These are phyloP conservation scores for Scedosporium aurantiacum DNA, from an alignment of 2,329 filamentous ascomycete species.

Conservation along the genomic window DNA sequence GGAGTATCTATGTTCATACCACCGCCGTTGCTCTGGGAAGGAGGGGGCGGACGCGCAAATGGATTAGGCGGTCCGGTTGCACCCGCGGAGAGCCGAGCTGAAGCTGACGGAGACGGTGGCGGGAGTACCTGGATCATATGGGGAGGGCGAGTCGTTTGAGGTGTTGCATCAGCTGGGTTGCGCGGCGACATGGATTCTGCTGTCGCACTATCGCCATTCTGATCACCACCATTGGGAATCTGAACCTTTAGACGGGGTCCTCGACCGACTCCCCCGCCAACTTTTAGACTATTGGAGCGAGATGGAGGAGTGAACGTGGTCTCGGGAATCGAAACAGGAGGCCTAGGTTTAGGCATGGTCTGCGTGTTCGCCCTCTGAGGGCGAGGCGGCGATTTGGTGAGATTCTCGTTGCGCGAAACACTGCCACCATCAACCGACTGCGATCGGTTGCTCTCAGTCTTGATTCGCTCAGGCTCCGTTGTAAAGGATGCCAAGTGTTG, in stretches of 20 bases:
- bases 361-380: constrained; percentile 39
- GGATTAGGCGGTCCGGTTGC: constrained; percentile 90
- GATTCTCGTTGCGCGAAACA: constrained; percentile 31
- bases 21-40: constrained; percentile 44
- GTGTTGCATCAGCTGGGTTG: constrained; percentile 46
- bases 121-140: constrained; percentile 62
- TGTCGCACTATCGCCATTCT: constrained; percentile 59
- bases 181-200: constrained; percentile 55
- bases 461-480: constrained; percentile 32
- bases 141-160: constrained; percentile 36
- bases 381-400: constrained; percentile 43
- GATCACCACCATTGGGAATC: constrained; percentile 84
- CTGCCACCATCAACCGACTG: constrained; percentile 55
- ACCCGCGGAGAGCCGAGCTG: constrained; percentile 76
- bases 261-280: constrained; percentile 62
- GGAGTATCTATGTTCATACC: constrained; percentile 49
- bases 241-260: constrained; percentile 78
- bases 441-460: constrained; percentile 32
- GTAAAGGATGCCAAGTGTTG: constrained; percentile 67
- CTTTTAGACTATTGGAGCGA: constrained; percentile 64
- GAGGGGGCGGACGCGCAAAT: constrained; percentile 70
- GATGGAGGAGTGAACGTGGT: constrained; percentile 58
- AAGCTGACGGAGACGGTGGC: constrained; percentile 82
- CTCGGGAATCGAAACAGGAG: constrained; percentile 51
- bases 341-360: constrained; percentile 34